phyloP scores from a whole-genome alignment of 345 rosid species.

The Gossypium longicalyx region DNA sequence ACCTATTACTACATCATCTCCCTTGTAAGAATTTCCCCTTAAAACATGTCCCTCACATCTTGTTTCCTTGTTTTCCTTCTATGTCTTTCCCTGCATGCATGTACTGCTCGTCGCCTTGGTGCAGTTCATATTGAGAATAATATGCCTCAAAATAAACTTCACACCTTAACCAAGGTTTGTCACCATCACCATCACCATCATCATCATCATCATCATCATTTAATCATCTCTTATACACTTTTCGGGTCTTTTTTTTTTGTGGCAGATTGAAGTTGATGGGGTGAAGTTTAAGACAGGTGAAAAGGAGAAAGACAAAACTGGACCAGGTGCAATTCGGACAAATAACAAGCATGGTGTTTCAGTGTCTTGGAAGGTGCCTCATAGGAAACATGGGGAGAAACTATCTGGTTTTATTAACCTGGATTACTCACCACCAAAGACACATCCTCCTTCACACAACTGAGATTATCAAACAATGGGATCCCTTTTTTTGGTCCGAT shows the following conservation, averaged over 20 bases:
- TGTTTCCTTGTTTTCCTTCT: constrained; percentile 34
- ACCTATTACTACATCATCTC: constrained; percentile 9
- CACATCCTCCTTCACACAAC: constrained; percentile 81
- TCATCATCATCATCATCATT: not conserved
- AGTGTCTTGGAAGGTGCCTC: constrained; percentile 55
- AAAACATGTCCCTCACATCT: constrained; percentile 29
- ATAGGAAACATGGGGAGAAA: constrained; percentile 40
- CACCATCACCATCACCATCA: not conserved
- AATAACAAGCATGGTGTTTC: constrained; percentile 28
- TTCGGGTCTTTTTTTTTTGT: not conserved
- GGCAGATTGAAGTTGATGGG: constrained; percentile 17
- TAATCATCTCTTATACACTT: not conserved
- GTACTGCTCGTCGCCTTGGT: constrained; percentile 44
- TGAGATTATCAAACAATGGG: constrained; percentile 16
- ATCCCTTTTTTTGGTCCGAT: not conserved
- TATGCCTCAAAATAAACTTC: constrained; percentile 29
- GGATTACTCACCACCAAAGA: constrained; percentile 68
- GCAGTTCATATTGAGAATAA: constrained; percentile 17
- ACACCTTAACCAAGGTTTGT: constrained; percentile 28
- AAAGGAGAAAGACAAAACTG: constrained; percentile 14
- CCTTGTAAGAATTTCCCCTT: not conserved
- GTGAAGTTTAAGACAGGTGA: not conserved
- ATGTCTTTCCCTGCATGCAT: constrained; percentile 37
- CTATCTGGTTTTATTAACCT: constrained; percentile 64
- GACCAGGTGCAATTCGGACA: constrained; percentile 19